These are phyloP conservation scores for Skeletonema menzelii DNA, from an alignment of 108 stramenopile genomes.

Conservation along the genomic window DNA sequence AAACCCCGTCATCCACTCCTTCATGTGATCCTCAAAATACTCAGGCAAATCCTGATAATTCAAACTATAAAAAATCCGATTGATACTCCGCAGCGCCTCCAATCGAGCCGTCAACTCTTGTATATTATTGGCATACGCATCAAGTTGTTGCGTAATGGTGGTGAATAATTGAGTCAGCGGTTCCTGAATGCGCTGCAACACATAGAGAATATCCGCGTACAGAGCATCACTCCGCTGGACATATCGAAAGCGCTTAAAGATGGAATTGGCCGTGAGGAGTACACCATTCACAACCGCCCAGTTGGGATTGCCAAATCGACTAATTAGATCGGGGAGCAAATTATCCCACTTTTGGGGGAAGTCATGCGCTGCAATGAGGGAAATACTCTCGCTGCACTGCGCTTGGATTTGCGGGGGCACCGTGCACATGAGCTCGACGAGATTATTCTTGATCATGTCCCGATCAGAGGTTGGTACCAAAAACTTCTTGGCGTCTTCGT, in stretches of 20 bases:
- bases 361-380: slow-evolving; percentile 91
- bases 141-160: slow-evolving; percentile 55
- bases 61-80: slow-evolving; percentile 94
- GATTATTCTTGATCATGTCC: slow-evolving; percentile 83
- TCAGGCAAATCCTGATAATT: slow-evolving; percentile 98
- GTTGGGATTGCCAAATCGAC: slow-evolving; percentile 70
- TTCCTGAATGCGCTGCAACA: slow-evolving; percentile 76
- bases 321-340: slow-evolving; percentile 88
- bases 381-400: slow-evolving; percentile 92
- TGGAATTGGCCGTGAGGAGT: slow-evolving; percentile 92
- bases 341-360: slow-evolving; percentile 95
- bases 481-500: slow-evolving; percentile 53
- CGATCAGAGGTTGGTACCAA: slow-evolving; percentile 75
- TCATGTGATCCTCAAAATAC: slow-evolving; percentile 97
- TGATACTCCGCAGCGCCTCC: slow-evolving; percentile 78
- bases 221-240: slow-evolving; percentile 85
- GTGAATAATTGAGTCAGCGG: slow-evolving; percentile 81
- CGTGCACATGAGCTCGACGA: slow-evolving; percentile 96
- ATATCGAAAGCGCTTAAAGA: slow-evolving; percentile 94
- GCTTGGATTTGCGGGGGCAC: slow-evolving; percentile 89
- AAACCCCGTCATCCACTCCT: slow-evolving; percentile 91
- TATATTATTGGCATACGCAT: slow-evolving; percentile 42
- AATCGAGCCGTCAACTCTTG: slow-evolving; percentile 57
- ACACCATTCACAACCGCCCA: slow-evolving; percentile 89
- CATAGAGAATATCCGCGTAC: slow-evolving; percentile 83